A percentile compares a stretch with the other conserved stretches of the same genome.
Evolutionary conservation across 371 early-diverging fungal genomes (phyloP).

Genomic region (Batkoa obscura): DNA sequence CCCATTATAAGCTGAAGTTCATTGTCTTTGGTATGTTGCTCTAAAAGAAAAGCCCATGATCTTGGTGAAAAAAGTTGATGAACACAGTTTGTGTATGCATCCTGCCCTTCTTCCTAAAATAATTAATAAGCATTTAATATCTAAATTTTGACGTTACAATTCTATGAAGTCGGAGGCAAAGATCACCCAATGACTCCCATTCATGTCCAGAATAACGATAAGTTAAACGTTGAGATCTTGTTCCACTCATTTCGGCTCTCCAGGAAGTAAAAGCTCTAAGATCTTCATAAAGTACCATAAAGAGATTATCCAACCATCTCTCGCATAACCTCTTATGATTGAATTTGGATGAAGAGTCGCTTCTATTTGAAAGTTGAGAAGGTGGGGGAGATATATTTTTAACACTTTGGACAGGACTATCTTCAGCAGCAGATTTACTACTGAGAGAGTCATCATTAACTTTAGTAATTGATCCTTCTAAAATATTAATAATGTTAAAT

Average conservation of each 20-base stretch:
- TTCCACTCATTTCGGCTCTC: constrained; percentile 45
- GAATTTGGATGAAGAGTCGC: background rate
- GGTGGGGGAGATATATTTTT: background rate
- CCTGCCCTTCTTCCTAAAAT: constrained; percentile 58
- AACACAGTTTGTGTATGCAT: constrained; percentile 69
- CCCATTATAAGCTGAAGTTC: constrained; percentile 58
- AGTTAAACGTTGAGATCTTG: constrained; percentile 47
- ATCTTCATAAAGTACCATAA: constrained; percentile 94
- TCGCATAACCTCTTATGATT: constrained; percentile 84
- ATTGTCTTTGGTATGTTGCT: constrained; percentile 56
- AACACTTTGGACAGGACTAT: no score
- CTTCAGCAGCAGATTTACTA: no score
- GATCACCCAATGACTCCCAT: constrained; percentile 91
- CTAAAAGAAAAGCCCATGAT: constrained; percentile 64
- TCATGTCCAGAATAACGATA: constrained; percentile 83
- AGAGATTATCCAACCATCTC: constrained; percentile 94
- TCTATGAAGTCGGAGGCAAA: constrained; percentile 68
- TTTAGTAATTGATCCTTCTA: no score
- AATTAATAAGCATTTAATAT: background rate
- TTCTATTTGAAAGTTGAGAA: background rate
- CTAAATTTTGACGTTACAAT: constrained; percentile 17
- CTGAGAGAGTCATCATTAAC: no score
- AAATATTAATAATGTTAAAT: no score
- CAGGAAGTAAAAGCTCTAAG: constrained; percentile 81
- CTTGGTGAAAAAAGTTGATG: constrained; percentile 79